Conservation (phyloP, 305 asterid species). For the Striga hermonthica region DNA sequence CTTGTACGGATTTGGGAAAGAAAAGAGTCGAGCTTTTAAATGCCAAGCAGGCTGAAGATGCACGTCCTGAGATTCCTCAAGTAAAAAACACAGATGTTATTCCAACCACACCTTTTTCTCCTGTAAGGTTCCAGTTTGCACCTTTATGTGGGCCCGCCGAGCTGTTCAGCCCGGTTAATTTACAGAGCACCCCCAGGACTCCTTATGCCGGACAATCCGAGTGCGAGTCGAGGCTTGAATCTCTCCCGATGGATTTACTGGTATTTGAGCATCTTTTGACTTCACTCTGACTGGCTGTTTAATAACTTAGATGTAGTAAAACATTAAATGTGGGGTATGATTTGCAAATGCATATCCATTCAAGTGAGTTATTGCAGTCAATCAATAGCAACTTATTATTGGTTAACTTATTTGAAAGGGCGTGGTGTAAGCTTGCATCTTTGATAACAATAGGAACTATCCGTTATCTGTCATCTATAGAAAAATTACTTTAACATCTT, state of each 20-base stretch:
- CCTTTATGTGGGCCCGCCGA: conserved; percentile 39
- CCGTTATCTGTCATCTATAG: too few relatives aligned
- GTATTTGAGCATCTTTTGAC: conserved; percentile 39
- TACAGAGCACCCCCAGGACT: conserved; percentile 65
- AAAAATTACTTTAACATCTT: too few relatives aligned
- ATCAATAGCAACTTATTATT: too few relatives aligned
- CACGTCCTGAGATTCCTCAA: conserved; percentile 30
- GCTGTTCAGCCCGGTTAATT: conserved; percentile 37
- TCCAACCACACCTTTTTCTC: conserved; percentile 43
- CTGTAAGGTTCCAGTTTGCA: conserved; percentile 48
- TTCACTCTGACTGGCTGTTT: conserved; percentile 22
- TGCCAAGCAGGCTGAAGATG: conserved; percentile 36
- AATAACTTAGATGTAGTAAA: not conserved
- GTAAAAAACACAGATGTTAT: conserved; percentile 32
- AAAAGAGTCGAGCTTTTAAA: conserved; percentile 55
- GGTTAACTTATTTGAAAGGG: too few relatives aligned
- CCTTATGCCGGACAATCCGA: conserved; percentile 46
- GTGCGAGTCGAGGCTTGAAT: conserved; percentile 76
- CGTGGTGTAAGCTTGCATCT: too few relatives aligned
- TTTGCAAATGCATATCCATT: not conserved
- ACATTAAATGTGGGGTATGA: not conserved
- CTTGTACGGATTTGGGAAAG: conserved; percentile 76
- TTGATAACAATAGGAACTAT: too few relatives aligned
- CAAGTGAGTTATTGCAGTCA: not conserved
- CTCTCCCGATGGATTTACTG: conserved; percentile 86